phyloP scores from a whole-genome alignment of 1,284 basidiomycete genomes.

The Puccinia novopanici region DNA sequence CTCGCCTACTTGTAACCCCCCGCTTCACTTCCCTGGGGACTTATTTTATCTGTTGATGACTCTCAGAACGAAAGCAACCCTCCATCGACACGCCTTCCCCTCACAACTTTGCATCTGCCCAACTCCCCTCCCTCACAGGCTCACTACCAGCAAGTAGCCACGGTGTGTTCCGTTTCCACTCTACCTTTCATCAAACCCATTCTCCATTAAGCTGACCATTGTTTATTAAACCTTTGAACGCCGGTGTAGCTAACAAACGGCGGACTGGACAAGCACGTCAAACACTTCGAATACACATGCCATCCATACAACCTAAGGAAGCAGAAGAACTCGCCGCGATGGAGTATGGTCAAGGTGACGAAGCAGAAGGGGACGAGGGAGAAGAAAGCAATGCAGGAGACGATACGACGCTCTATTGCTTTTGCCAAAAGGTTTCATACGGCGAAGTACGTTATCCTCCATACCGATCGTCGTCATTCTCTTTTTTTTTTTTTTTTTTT shows the following conservation, averaged over 20 bases:
- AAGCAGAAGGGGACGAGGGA: conserved; percentile 39
- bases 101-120: not conserved
- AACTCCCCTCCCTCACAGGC: not conserved
- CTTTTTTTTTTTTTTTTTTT: no score
- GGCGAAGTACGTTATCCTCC: conserved; percentile 36
- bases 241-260: conserved; percentile 11
- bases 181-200: not conserved
- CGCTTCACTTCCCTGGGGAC: not conserved
- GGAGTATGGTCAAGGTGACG: conserved; percentile 17
- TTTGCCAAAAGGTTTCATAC: conserved; percentile 47
- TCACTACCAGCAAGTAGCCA: not conserved
- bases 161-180: not conserved
- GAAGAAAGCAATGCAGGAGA: conserved; percentile 40
- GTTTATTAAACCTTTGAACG: not conserved
- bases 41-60: not conserved
- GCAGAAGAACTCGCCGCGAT: not conserved
- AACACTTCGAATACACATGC: conserved; percentile 30
- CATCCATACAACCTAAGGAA: conserved; percentile 21
- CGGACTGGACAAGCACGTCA: conserved; percentile 22
- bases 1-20: not conserved
- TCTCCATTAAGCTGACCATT: not conserved
- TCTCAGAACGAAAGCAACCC: conserved; percentile 38
- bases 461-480: not conserved
- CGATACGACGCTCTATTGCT: conserved; percentile 46
- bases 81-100: conserved; percentile 43